phyloP scores from a whole-genome alignment of 2,329 filamentous ascomycete genomes.

The Diaporthe sp. region DNA sequence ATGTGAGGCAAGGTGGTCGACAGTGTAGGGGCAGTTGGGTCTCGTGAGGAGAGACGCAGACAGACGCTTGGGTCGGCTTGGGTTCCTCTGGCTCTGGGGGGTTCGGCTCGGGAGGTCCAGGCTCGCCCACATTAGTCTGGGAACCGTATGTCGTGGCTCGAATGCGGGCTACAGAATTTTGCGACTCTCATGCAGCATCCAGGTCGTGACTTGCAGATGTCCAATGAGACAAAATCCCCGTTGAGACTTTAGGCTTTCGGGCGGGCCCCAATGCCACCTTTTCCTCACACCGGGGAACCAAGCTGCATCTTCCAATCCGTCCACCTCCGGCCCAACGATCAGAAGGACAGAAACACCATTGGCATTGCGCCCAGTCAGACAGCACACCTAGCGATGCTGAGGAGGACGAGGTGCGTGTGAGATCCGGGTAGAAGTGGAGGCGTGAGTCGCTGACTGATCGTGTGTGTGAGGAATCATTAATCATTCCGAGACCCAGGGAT shows the following conservation, averaged over 20 bases:
- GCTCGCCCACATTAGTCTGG: conserved; percentile 53
- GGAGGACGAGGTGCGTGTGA: not conserved
- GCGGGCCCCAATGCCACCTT: conserved; percentile 39
- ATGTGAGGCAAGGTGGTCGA: conserved; percentile 22
- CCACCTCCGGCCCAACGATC: conserved; percentile 2
- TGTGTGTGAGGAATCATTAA: conserved; percentile 23
- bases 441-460: conserved; percentile 20
- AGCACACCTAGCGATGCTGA: conserved; percentile 6
- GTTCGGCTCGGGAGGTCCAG: conserved; percentile 43
- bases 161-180: conserved; percentile 52
- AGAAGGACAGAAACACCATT: conserved; percentile 7
- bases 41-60: conserved; percentile 36
- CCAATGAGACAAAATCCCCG: conserved; percentile 39
- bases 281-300: conserved; percentile 15
- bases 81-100: conserved; percentile 31
- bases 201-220: conserved; percentile 40
- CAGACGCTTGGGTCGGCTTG: conserved; percentile 21
- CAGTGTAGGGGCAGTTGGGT: conserved; percentile 4
- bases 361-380: not conserved
- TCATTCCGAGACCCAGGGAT: conserved; percentile 7
- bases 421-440: conserved; percentile 1
- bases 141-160: conserved; percentile 57
- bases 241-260: conserved; percentile 39
- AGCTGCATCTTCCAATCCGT: conserved; percentile 22
- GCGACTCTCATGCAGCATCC: conserved; percentile 43